phyloP scores from a whole-genome alignment of 768 basidiomycete genomes.

The Cystofilobasidium ferigula region DNA sequence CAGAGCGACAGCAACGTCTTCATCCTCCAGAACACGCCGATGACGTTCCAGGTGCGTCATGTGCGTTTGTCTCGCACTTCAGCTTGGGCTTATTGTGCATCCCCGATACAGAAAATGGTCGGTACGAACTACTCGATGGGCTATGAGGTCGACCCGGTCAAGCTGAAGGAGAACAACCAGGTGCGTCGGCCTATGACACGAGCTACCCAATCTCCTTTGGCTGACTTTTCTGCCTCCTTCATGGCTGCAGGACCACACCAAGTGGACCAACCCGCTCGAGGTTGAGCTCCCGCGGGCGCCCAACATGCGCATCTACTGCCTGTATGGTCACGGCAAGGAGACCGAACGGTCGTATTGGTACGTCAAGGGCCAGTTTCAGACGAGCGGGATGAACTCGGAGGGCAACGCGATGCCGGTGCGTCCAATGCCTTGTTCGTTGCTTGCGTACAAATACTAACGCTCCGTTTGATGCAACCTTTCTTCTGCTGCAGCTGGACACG shows the following conservation, averaged over 20 bases:
- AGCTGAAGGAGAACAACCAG: slow-evolving; percentile 52
- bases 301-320: slow-evolving; percentile 79
- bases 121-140: slow-evolving; percentile 76
- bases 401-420: slow-evolving; percentile 32
- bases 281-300: slow-evolving; percentile 70
- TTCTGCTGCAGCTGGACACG: no score
- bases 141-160: slow-evolving; percentile 56
- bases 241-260: slow-evolving; percentile 51
- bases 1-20: slow-evolving; percentile 61
- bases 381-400: slow-evolving; percentile 47
- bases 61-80: slow-evolving; percentile 18
- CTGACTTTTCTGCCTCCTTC: background rate
- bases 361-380: slow-evolving; percentile 56
- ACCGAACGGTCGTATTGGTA: slow-evolving; percentile 96
- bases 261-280: slow-evolving; percentile 90
- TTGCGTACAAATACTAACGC: background rate
- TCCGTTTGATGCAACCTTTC: background rate
- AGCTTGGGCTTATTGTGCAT: background rate
- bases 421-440: background rate
- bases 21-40: slow-evolving; percentile 71
- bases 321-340: slow-evolving; percentile 91
- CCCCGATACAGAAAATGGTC: slow-evolving; percentile 49
- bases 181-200: background rate
- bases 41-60: slow-evolving; percentile 52
- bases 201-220: background rate